Conservation (phyloP, 2,329 filamentous ascomycete species). For the Colletotrichum aenigma region DNA sequence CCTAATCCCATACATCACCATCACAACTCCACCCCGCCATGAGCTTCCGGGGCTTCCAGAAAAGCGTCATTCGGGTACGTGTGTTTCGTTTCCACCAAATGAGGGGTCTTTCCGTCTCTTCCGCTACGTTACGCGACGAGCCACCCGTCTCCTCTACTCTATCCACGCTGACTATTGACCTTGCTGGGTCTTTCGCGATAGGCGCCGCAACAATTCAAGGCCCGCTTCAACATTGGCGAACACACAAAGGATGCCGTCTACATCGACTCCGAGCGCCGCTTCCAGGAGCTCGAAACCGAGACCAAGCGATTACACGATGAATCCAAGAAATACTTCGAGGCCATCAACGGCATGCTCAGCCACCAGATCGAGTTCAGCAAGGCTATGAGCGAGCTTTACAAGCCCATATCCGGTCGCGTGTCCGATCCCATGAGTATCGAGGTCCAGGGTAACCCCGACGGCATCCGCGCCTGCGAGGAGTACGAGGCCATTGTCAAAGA, state of each 20-base stretch:
- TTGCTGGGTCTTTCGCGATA: conserved; percentile 28
- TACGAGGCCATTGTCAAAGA: conserved; percentile 92
- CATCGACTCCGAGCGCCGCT: conserved; percentile 90
- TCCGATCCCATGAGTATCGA: conserved; percentile 88
- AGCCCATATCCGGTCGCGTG: conserved; percentile 93
- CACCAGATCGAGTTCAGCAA: conserved; percentile 99
- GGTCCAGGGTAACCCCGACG: conserved; percentile 86
- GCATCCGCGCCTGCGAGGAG: conserved; percentile 94
- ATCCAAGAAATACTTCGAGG: conserved; percentile 95
- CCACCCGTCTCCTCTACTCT: neutral
- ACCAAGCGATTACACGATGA: conserved; percentile 98
- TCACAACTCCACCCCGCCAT: conserved; percentile 53
- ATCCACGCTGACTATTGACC: neutral
- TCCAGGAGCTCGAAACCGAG: conserved; percentile 91
- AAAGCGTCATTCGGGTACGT: conserved; percentile 80
- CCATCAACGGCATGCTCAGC: conserved; percentile 96
- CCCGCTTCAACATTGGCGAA: conserved; percentile 94
- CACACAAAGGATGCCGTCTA: conserved; percentile 95
- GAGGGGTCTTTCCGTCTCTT: conserved; percentile 16
- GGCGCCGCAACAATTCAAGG: conserved; percentile 91
- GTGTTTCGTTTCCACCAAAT: conserved; percentile 24
- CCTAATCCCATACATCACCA: conserved; percentile 14
- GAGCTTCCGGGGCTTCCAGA: conserved; percentile 97
- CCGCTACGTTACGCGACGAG: neutral
- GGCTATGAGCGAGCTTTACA: conserved; percentile 95